phyloP scores from a whole-genome alignment of 495 filamentous ascomycete genomes.

The Penicillium angulare region DNA sequence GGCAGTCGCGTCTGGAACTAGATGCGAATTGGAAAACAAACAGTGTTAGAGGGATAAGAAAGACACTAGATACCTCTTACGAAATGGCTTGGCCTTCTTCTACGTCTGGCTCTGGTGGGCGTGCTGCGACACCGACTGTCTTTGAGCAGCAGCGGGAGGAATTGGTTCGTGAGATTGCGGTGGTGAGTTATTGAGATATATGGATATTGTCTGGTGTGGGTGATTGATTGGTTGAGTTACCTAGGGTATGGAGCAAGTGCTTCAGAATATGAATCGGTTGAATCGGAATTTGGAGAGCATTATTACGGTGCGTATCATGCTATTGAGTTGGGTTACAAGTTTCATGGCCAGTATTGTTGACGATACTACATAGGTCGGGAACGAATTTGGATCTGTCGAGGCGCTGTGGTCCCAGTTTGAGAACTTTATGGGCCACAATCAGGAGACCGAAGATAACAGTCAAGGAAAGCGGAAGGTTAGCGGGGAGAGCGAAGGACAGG shows the following conservation, averaged over 20 bases:
- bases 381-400: constrained; percentile 95
- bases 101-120: constrained; percentile 31
- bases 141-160: constrained; percentile 83
- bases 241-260: constrained; percentile 87
- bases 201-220: not conserved
- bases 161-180: constrained; percentile 74
- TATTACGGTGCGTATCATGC: constrained; percentile 62
- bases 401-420: constrained; percentile 97
- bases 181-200: constrained; percentile 46
- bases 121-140: constrained; percentile 37
- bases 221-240: not conserved
- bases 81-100: constrained; percentile 20
- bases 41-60: too few relatives aligned
- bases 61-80: too few relatives aligned
- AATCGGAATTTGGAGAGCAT: constrained; percentile 91
- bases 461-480: constrained; percentile 29
- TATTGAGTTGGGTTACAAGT: not conserved
- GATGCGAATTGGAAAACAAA: too few relatives aligned
- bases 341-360: too few relatives aligned
- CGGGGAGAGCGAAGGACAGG: constrained; percentile 26
- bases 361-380: constrained; percentile 72
- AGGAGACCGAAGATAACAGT: constrained; percentile 43
- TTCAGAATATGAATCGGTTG: constrained; percentile 93
- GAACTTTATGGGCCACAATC: constrained; percentile 78
- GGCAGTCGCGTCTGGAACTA: not conserved